phyloP scores from a whole-genome alignment of 2,329 filamentous ascomycete species.

The Xylaria hypoxylon region DNA sequence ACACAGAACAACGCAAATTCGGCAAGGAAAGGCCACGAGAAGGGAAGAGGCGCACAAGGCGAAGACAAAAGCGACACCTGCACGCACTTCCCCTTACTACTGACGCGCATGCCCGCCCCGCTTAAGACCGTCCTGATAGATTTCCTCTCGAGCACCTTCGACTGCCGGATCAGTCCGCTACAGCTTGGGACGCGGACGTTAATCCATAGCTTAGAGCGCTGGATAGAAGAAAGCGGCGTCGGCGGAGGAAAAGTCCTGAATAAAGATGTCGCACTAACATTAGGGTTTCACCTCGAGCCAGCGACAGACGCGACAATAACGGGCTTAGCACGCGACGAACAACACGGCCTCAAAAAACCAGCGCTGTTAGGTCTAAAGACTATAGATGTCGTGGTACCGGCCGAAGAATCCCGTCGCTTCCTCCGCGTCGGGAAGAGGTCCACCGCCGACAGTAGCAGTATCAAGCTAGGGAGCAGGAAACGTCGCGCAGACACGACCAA shows the following conservation, averaged over 20 bases:
- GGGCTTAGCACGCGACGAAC: not conserved
- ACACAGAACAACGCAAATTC: slow-evolving; percentile 34
- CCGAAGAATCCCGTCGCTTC: slow-evolving; percentile 61
- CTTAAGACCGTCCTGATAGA: slow-evolving; percentile 62
- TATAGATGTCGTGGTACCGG: slow-evolving; percentile 65
- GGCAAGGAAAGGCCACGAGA: not conserved
- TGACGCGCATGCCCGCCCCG: slow-evolving; percentile 66
- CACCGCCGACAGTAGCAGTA: not conserved
- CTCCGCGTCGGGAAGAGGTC: slow-evolving; percentile 53
- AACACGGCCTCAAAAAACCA: slow-evolving; percentile 10
- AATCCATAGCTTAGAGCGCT: slow-evolving; percentile 62
- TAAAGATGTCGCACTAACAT: slow-evolving; percentile 63
- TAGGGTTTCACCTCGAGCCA: slow-evolving; percentile 62
- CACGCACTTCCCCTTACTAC: slow-evolving; percentile 62
- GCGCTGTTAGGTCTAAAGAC: slow-evolving; percentile 54
- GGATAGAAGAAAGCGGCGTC: slow-evolving; percentile 58
- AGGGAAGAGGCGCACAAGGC: slow-evolving; percentile 2
- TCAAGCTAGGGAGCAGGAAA: slow-evolving; percentile 28
- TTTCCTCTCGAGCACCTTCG: slow-evolving; percentile 66
- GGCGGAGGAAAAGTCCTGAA: slow-evolving; percentile 50
- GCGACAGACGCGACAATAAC: not conserved
- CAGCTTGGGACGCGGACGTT: slow-evolving; percentile 64
- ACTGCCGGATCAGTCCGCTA: slow-evolving; percentile 66
- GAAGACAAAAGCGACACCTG: slow-evolving; percentile 50
- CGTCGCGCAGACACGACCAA: slow-evolving; percentile 46